Conservation (phyloP, 768 basidiomycete genomes). For the Cystobasidium ongulense region DNA sequence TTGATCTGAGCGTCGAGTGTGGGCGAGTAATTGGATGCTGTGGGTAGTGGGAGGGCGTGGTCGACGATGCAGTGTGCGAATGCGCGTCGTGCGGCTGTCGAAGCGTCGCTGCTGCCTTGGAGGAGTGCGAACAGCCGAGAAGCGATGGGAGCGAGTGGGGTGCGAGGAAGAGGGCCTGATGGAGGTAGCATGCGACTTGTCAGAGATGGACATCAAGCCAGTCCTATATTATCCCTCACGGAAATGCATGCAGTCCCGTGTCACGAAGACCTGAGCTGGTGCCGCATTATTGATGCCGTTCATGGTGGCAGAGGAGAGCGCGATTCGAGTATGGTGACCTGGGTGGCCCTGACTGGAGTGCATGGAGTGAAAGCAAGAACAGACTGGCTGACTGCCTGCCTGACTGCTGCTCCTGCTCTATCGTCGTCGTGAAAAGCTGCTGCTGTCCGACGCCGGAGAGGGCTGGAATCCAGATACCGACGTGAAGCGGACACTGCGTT, state of each 20-base stretch:
- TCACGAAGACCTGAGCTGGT: conserved; percentile 13
- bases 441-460: too few relatives aligned
- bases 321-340: neutral
- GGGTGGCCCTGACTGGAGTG: too few relatives aligned
- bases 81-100: neutral
- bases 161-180: neutral
- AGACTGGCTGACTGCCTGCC: too few relatives aligned
- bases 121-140: conserved; percentile 4
- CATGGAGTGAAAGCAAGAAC: too few relatives aligned
- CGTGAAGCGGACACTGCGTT: too few relatives aligned
- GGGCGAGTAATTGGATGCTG: neutral
- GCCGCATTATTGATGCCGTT: neutral
- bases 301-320: neutral
- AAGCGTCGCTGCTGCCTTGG: neutral
- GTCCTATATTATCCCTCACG: neutral
- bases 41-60: conserved; percentile 1
- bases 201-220: neutral
- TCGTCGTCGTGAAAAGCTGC: too few relatives aligned
- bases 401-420: too few relatives aligned
- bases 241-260: conserved; percentile 24
- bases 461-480: too few relatives aligned
- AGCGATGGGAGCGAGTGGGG: conserved; percentile 18
- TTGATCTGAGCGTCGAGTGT: conserved; percentile 12
- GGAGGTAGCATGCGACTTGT: neutral
- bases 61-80: conserved; percentile 24